Evolutionary conservation across 768 basidiomycete genomes (phyloP).

Genomic region (Mycena venus): DNA sequence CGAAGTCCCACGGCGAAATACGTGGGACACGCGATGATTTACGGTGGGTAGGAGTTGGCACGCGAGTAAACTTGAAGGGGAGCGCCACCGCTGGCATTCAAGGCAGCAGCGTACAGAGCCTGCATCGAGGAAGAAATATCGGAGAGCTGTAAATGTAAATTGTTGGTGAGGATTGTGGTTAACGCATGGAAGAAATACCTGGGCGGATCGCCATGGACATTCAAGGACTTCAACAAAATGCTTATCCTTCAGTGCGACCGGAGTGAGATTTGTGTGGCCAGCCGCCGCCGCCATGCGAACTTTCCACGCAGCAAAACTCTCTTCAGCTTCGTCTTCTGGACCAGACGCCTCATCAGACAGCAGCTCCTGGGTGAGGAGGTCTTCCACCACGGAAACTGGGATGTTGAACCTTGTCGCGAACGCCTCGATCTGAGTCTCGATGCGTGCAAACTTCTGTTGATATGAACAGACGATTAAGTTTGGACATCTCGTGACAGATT

Average conservation of each 20-base stretch:
- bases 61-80: background rate
- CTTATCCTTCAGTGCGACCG: background rate
- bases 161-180: background rate
- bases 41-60: background rate
- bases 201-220: background rate
- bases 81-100: background rate
- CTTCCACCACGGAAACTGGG: background rate
- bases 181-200: background rate
- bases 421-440: background rate
- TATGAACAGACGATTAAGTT: background rate
- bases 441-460: background rate
- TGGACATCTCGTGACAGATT: background rate
- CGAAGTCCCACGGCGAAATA: background rate
- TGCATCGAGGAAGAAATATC: background rate
- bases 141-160: background rate
- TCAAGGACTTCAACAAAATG: background rate
- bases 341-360: slow-evolving; percentile 9
- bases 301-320: background rate
- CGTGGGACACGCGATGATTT: background rate
- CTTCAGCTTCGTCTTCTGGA: background rate
- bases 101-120: background rate
- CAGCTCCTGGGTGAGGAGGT: background rate
- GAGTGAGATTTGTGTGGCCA: background rate
- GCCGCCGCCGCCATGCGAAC: background rate
- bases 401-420: background rate